Evolutionary conservation across 129 eudicot species (phyloP), one percentile per base, ranked within the genome.

Genomic region (Tanacetum coccineum): DNA sequence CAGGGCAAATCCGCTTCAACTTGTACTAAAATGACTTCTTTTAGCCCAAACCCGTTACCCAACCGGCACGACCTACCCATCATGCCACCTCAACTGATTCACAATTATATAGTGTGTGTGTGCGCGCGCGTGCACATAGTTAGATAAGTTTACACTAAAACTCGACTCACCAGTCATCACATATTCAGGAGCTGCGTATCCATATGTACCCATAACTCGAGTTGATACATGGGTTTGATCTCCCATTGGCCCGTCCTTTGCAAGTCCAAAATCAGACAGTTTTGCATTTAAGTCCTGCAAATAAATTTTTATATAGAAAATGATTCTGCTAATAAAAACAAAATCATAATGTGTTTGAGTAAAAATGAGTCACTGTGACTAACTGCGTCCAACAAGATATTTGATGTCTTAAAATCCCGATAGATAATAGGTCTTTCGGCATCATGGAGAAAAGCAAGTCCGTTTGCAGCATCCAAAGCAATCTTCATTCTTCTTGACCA

Each of bases 181-280:
- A 74, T 92, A 92, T 72, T 92, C 98, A 13, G 98, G 98, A 74
- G 98, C 98, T 28, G 98, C 96, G 78, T 92, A 92, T 30, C 96
- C 98, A 20, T 81, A 82, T 52, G 98, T 92, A 59, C 98, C 98
- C 95, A 85, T 85, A 14, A 92, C 98, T 26, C 91, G 90, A 19
- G 98, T 92, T 22, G 98, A 85, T 25, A 88, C 96, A 70, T 92
- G 98, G n/a, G 96, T 92, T 72, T 85, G 91, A 71, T 81, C 89
- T 72, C 98, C 98, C 79, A 82, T 80, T 7, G 98, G 98, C 62
- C 96, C 98, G 56, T 83, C 95, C 78, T 89, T 92, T 0, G 98
- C 98, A 32, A 92, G 87, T 66, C 98, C 98, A 56, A 92, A 92
- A 78, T 92, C 98, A 64, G 98, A 92, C n/a, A n/a, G n/a, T 67